phyloP scores from a whole-genome alignment of 208 protist genomes.

The Leishmania gerbilli region DNA sequence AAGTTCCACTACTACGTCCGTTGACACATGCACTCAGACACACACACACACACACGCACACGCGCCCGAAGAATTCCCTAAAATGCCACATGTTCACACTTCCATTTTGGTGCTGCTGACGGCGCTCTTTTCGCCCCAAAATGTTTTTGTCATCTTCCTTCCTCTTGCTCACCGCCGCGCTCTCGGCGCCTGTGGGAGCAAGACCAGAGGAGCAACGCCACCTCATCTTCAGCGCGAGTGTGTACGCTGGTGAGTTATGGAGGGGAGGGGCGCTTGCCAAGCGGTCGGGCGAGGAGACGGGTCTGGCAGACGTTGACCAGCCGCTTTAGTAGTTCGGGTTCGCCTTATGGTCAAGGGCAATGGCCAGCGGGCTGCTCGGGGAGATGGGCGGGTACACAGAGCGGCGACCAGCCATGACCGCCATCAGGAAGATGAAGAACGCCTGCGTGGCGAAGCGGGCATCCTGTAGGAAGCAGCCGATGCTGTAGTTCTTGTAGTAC shows the following conservation, averaged over 20 bases:
- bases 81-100: not conserved
- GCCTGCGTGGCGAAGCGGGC: conserved; percentile 69
- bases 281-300: not conserved
- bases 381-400: conserved; percentile 81
- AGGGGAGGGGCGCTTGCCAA: conserved; percentile 2
- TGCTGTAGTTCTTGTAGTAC: conserved; percentile 78
- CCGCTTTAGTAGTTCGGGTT: conserved; percentile 87
- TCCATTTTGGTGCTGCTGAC: not conserved
- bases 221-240: not conserved
- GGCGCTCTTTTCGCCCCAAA: not conserved
- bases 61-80: not conserved
- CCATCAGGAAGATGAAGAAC: conserved; percentile 69
- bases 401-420: conserved; percentile 62
- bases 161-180: not conserved
- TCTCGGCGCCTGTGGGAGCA: not conserved
- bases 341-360: conserved; percentile 74
- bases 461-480: conserved; percentile 56
- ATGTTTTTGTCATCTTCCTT: not conserved
- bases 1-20: not conserved
- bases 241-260: not conserved
- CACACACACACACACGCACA: not conserved
- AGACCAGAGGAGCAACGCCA: not conserved
- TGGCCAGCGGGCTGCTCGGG: conserved; percentile 69
- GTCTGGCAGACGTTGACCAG: not conserved
- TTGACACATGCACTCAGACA: not conserved